Evolutionary conservation across 2,329 filamentous ascomycete species (phyloP).

Genomic region (Aspergillus phoenicis): DNA sequence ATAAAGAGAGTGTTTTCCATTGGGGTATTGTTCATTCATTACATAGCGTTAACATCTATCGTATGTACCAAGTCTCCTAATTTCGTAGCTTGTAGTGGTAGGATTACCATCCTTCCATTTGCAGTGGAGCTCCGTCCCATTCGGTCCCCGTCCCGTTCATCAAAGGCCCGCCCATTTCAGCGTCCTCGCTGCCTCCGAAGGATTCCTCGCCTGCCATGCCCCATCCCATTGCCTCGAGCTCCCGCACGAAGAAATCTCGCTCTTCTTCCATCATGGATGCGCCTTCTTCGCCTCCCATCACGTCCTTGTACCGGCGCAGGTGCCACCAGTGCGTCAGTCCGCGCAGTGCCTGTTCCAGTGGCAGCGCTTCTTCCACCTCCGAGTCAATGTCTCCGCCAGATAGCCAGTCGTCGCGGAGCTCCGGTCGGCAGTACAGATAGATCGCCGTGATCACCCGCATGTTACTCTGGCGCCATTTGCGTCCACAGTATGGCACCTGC

Average conservation of each 20-base stretch:
- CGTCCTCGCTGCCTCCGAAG: conserved; percentile 31
- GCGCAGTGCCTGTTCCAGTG: conserved; percentile 85
- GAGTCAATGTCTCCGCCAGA: conserved; percentile 86
- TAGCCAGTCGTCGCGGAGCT: conserved; percentile 93
- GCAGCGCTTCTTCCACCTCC: conserved; percentile 89
- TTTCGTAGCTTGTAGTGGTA: too few relatives aligned
- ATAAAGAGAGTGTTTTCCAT: not conserved
- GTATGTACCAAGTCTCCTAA: not conserved
- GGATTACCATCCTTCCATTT: conserved; percentile 38
- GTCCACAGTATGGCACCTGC: conserved; percentile 95
- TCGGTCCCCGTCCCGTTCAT: conserved; percentile 38
- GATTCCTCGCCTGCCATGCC: conserved; percentile 44
- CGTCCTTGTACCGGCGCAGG: conserved; percentile 75
- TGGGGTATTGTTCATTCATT: not conserved
- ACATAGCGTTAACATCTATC: not conserved
- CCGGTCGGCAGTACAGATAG: conserved; percentile 89
- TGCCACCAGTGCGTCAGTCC: conserved; percentile 96
- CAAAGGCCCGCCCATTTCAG: conserved; percentile 29
- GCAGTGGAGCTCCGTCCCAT: conserved; percentile 40
- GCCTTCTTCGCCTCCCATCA: conserved; percentile 60
- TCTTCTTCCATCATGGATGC: conserved; percentile 67
- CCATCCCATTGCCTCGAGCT: conserved; percentile 71
- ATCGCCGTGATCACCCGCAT: conserved; percentile 99
- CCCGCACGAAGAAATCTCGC: conserved; percentile 76
- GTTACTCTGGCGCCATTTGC: conserved; percentile 96